A percentile compares a stretch with the other conserved stretches of the same genome.
Conservation (phyloP, 1,284 basidiomycete genomes). For the Waitea zeae region DNA sequence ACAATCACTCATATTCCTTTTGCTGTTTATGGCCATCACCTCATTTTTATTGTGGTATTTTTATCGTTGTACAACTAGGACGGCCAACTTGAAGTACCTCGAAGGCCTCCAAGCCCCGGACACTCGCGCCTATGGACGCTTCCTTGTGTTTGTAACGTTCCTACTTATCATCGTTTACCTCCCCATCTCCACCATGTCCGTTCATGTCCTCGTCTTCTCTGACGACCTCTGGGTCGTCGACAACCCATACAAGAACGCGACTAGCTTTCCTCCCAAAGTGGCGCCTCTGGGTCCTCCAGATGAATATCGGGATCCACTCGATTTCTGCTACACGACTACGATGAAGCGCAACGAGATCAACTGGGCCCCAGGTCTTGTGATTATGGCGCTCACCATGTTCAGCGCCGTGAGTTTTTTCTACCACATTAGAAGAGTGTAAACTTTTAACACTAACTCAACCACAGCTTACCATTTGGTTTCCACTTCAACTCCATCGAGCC, state of each 20-base stretch:
- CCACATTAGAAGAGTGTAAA: not conserved
- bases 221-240: slow-evolving; percentile 55
- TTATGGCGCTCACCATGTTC: slow-evolving; percentile 37
- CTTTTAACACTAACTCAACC: slow-evolving; percentile 1
- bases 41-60: slow-evolving; percentile 38
- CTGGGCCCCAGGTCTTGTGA: slow-evolving; percentile 46
- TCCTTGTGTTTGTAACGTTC: slow-evolving; percentile 40
- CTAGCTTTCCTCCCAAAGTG: slow-evolving; percentile 27
- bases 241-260: slow-evolving; percentile 49
- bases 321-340: slow-evolving; percentile 69
- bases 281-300: slow-evolving; percentile 34
- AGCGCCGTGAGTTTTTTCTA: slow-evolving; percentile 23
- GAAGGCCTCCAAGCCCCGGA: slow-evolving; percentile 37
- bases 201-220: slow-evolving; percentile 58
- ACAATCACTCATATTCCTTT: slow-evolving; percentile 35
- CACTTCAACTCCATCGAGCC: slow-evolving; percentile 38
- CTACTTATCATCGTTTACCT: slow-evolving; percentile 48
- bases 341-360: slow-evolving; percentile 60
- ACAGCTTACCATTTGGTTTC: slow-evolving; percentile 60
- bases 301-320: slow-evolving; percentile 42
- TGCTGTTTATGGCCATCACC: slow-evolving; percentile 35
- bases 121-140: slow-evolving; percentile 26
- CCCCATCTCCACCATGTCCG: slow-evolving; percentile 51
- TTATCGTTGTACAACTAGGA: slow-evolving; percentile 26
- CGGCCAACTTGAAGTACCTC: slow-evolving; percentile 25